Evolutionary conservation across 495 filamentous ascomycete species (phyloP), one percentile per base, ranked within the genome.

Genomic region (Trichoderma parareesei): DNA sequence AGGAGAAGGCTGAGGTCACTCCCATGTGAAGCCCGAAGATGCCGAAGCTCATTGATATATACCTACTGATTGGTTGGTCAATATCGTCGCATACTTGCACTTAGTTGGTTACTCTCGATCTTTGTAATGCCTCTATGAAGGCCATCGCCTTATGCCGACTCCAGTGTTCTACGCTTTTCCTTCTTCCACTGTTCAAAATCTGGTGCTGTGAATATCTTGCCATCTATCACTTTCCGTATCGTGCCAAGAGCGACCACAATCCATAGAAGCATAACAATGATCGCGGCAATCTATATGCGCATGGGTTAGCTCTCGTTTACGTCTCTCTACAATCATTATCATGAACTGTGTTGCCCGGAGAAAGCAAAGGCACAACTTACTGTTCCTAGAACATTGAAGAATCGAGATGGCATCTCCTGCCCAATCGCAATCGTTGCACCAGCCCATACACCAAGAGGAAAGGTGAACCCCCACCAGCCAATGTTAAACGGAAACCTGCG

Each of bases 381-480:
- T 57, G 75, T 80, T 37, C 78, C 76, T 38, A 87, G 64, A 0
- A 87, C 74, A 16, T 73, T 67, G 66, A 88, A 86, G 69, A 88
- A 83, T 5, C 37, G 61, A 4, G 80, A 86, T 1, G 75, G 74
- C 44, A 86, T 68, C 66, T 84, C 83, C 43, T 74, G 65, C 3
- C 76, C 83, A 6, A 87, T 66, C 61, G 76, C 70, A 13, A 71
- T 74, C 1, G 85, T 87, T 20, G 76, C 75, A 6, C 75, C 68
- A 0, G 85, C 76, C 68, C 81, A 85, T 16, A 82, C 82, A 33
- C 81, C 84, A 33, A 86, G 65, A 0, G 86, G 86, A 62, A 88
- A 89, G 1, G 78, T 84, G 60, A 88, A 87, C 4, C 80, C 81
- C 86, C 86, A 89, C 85, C 85, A 88, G 0, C 85, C 86, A 67